These are phyloP conservation scores for Trypanosoma rangeli DNA, from an alignment of 208 protist species.

Conservation along the genomic window DNA sequence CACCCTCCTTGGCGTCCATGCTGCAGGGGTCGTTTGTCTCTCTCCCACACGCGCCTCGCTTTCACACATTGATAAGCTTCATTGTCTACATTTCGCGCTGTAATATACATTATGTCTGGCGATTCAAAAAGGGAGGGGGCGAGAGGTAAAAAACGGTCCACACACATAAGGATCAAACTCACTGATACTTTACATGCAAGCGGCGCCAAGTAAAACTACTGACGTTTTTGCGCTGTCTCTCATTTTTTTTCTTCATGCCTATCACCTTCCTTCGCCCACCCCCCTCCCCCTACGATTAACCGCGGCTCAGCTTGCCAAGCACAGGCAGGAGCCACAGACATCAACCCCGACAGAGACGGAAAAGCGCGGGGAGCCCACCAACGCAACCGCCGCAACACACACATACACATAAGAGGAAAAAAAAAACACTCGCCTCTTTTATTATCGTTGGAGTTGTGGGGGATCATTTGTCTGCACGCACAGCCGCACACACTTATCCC, in stretches of 20 bases:
- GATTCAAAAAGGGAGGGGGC: background rate
- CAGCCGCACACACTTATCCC: background rate
- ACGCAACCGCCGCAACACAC: slow-evolving; percentile 6
- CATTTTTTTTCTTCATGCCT: background rate
- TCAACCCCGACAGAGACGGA: background rate
- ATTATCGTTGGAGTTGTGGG: background rate
- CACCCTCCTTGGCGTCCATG: too few species aligned
- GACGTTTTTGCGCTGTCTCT: background rate
- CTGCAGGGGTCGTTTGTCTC: too few species aligned
- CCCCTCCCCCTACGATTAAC: background rate
- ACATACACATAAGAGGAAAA: slow-evolving; percentile 22
- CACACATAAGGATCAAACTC: background rate
- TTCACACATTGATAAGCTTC: background rate
- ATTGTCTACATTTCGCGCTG: background rate
- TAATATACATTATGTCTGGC: background rate
- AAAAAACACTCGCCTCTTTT: slow-evolving; percentile 15
- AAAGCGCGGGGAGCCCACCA: background rate
- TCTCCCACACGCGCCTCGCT: background rate
- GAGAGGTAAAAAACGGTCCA: too few species aligned
- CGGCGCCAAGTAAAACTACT: background rate
- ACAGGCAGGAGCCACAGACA: background rate
- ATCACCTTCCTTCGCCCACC: background rate
- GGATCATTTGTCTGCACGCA: background rate
- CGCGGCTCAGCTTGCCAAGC: background rate
- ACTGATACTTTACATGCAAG: background rate